Base-by-base conservation (phyloP, 2,329 filamentous ascomycete genomes). In the Teratosphaeria gauchensis region DNA sequence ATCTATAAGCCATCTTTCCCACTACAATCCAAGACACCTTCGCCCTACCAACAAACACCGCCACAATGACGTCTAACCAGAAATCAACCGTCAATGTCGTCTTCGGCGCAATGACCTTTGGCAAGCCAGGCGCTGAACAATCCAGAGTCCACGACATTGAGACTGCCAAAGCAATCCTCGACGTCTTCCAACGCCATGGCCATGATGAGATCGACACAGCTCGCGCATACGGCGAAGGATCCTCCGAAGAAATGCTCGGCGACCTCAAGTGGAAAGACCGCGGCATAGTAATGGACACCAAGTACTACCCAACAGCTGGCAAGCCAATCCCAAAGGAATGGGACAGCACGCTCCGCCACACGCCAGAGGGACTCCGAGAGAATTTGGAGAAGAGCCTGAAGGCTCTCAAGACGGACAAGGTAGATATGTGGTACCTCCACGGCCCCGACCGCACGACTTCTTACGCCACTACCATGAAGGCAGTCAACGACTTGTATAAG, bases 391-490 rank as follows among this genome's bases (percentile, higher is more conserved):
- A 70, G 9, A 75, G 73, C 16, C 61, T 79, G 31, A 60, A 68
- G 46, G 75, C 74, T 1, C 68, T 80, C 14, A 66, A 73, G 35
- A 67, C 72, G 0, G 66, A 72, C 30, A 74, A 73, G 59, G 67
- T 82, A 1, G 73, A 81, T 46, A 75, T 79, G 55, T 80, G 73
- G 65, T 82, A 82, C 59, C 73, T 82, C 2, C 79, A 82, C 61
- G 75, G 72, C 0, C 79, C 79, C 56, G 79, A 82, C 63, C 70
- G 75, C n/a, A 75, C 67, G 0, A 75, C 72, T 1, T 77, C 79
- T 0, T 73, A 75, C 55, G 75, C 77, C 55, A 74, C 76, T 4
- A 80, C 79, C 1, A 68, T 81, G n/a, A 66, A 69, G 6, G 77
- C 72, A 30, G 74, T 82, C 35, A 73, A 82, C 62, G 66, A 73